Percentiles rank a stretch among this genome's conserved stretches.
These are phyloP conservation scores for Aspergillus proliferans DNA, from an alignment of 2,329 filamentous ascomycete genomes.

Conservation along the genomic window DNA sequence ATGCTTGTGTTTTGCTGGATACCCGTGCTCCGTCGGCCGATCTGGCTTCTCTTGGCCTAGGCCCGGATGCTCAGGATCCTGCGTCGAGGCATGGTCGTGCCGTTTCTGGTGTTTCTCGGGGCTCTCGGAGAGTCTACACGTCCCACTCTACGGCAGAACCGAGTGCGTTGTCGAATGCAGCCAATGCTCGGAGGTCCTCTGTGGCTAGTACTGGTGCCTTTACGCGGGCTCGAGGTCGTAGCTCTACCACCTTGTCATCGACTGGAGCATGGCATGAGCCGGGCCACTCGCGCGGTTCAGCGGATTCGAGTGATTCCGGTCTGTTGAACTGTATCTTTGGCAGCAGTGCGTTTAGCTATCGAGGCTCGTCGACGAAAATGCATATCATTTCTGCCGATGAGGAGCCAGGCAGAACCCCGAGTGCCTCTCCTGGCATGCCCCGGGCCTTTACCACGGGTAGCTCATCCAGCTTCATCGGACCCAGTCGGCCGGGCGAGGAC, in stretches of 20 bases:
- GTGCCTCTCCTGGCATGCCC: conserved; percentile 24
- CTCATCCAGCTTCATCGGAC: conserved; percentile 20
- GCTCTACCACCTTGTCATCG: conserved; percentile 41
- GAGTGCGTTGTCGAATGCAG: conserved; percentile 26
- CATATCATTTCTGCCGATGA: conserved; percentile 48
- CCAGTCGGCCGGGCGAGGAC: conserved; percentile 22
- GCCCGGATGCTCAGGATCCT: conserved; percentile 27
- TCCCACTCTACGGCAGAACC: conserved; percentile 31
- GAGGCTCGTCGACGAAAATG: conserved; percentile 56
- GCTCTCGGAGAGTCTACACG: conserved; percentile 27
- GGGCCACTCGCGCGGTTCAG: conserved; percentile 30
- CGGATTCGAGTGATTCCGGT: conserved; percentile 48
- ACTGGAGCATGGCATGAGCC: conserved; percentile 25
- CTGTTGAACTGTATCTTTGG: conserved; percentile 56
- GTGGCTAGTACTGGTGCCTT: conserved; percentile 33
- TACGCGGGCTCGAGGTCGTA: conserved; percentile 37
- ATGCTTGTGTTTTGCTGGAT: conserved; percentile 43
- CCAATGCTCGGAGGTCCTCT: conserved; percentile 26
- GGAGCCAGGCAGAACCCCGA: conserved; percentile 20
- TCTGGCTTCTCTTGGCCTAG: conserved; percentile 26
- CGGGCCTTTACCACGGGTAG: conserved; percentile 35
- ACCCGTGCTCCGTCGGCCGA: conserved; percentile 27
- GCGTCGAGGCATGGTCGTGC: conserved; percentile 30
- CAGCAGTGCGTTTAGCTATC: conserved; percentile 51
- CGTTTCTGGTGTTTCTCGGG: conserved; percentile 33